Evolutionary conservation across 2,329 filamentous ascomycete genomes (phyloP).

Genomic region (Phialemoniopsis sp.): DNA sequence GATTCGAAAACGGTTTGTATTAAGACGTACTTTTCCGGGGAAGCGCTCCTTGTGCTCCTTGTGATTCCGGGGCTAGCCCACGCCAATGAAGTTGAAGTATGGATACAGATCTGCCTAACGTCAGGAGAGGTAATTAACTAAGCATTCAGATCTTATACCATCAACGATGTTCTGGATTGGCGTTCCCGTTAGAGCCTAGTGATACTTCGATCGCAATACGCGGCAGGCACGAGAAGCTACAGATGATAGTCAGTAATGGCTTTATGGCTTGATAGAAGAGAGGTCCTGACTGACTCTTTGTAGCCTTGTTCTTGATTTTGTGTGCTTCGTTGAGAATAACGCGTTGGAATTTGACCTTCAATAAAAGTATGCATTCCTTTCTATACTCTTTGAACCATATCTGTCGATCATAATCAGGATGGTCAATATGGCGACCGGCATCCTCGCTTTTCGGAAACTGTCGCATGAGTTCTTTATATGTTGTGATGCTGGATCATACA

Average conservation of each 20-base stretch:
- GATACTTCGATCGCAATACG: constrained; percentile 18
- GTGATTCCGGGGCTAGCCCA: constrained; percentile 4
- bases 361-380: no score
- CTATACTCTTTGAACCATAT: constrained; percentile 2
- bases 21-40: no score
- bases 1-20: no score
- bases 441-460: no score
- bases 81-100: constrained; percentile 9
- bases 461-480: no score
- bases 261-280: constrained; percentile 19
- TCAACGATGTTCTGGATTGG: constrained; percentile 23
- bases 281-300: constrained; percentile 18
- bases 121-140: no score
- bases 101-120: constrained; percentile 8
- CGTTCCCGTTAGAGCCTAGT: constrained; percentile 30
- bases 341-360: constrained; percentile 46
- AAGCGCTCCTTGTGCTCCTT: constrained; percentile 11
- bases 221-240: constrained; percentile 13
- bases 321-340: constrained; percentile 56
- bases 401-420: no score
- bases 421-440: no score
- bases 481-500: no score
- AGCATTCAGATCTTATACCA: constrained; percentile 18
- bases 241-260: constrained; percentile 32
- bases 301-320: constrained; percentile 43